These are phyloP conservation scores for Fusarium scirpi DNA, from an alignment of 2,329 filamentous ascomycete species.

Conservation along the genomic window DNA sequence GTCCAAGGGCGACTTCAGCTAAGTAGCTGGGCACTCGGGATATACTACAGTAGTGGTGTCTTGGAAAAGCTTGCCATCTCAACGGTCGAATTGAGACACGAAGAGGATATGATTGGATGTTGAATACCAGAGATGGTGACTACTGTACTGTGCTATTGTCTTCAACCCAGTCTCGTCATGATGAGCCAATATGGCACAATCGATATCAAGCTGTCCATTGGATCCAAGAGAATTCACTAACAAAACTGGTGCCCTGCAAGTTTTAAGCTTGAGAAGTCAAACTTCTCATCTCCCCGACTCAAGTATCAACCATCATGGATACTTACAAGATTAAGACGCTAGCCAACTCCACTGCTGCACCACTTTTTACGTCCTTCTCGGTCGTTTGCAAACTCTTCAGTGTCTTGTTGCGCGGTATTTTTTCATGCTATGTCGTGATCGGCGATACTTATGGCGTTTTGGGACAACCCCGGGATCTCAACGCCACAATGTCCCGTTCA, in stretches of 20 bases:
- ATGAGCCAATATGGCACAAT: constrained; percentile 38
- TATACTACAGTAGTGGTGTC: neutral
- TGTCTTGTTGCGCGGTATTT: neutral
- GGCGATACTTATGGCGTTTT: constrained; percentile 39
- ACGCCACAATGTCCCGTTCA: constrained; percentile 31
- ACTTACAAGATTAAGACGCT: constrained; percentile 8
- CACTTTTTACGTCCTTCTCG: constrained; percentile 36
- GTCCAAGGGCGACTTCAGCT: constrained; percentile 2
- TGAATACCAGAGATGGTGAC: constrained; percentile 2
- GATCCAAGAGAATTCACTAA: neutral
- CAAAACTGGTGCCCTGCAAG: neutral
- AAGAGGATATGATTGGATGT: constrained; percentile 20
- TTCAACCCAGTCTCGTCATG: constrained; percentile 32
- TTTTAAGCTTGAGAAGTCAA: neutral
- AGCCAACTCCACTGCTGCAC: constrained; percentile 28
- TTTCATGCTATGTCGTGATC: constrained; percentile 44
- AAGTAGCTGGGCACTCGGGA: constrained; percentile 7
- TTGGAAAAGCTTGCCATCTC: neutral
- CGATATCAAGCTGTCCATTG: constrained; percentile 10
- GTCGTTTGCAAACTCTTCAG: constrained; percentile 29
- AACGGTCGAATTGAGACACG: constrained; percentile 5
- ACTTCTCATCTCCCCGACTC: neutral
- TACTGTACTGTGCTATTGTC: constrained; percentile 19
- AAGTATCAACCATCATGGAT: constrained; percentile 3
- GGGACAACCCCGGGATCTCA: constrained; percentile 17